Conservation (phyloP, 148 eudicot genomes). For the Limonium bicolor region DNA sequence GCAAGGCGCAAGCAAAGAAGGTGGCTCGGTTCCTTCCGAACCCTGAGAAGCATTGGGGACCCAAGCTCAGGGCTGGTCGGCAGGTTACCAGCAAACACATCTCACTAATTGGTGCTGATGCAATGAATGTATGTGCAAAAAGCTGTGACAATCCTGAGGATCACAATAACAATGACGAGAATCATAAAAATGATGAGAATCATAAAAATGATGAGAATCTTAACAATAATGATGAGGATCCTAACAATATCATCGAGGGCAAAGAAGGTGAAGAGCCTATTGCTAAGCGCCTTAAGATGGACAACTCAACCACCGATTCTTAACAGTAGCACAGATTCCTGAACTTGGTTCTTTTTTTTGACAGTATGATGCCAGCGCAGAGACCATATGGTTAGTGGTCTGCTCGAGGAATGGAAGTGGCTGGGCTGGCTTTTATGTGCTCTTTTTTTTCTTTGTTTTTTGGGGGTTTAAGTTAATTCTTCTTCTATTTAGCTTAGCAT, state of each 20-base stretch:
- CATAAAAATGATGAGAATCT: too few relatives aligned
- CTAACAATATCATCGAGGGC: too few relatives aligned
- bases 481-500: too few relatives aligned
- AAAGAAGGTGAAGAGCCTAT: slow-evolving; percentile 45
- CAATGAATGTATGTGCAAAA: slow-evolving; percentile 30
- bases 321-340: slow-evolving; percentile 6
- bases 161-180: too few relatives aligned
- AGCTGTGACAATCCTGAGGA: slow-evolving; percentile 3
- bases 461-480: too few relatives aligned
- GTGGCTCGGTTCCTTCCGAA: slow-evolving; percentile 85
- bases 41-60: slow-evolving; percentile 94
- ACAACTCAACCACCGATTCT: slow-evolving; percentile 29
- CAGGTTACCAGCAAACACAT: slow-evolving; percentile 66
- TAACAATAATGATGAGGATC: too few relatives aligned
- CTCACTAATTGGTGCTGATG: slow-evolving; percentile 59
- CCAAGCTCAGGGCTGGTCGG: slow-evolving; percentile 89
- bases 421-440: too few relatives aligned
- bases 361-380: background rate
- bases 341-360: background rate
- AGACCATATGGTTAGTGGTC: too few relatives aligned
- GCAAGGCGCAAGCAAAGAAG: slow-evolving; percentile 91
- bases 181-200: too few relatives aligned
- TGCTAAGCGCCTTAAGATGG: slow-evolving; percentile 71
- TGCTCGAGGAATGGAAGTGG: too few relatives aligned
- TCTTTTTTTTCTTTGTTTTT: too few relatives aligned